Conservation (phyloP, 257 asterid species). For the Solanum neorickii region DNA sequence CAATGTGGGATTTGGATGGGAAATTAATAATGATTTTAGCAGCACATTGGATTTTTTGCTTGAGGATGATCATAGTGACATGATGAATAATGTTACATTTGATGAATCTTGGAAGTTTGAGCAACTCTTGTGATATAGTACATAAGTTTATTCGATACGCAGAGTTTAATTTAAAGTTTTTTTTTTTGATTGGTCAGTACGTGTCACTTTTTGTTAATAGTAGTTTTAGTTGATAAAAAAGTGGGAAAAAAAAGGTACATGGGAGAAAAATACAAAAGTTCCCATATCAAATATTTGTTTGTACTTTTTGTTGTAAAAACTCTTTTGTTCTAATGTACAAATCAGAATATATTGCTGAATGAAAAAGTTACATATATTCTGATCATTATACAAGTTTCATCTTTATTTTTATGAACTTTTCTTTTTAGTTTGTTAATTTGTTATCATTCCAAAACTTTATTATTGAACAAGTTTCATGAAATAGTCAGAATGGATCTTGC, state of each 20-base stretch:
- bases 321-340: background rate
- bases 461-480: background rate
- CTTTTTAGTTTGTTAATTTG: background rate
- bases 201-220: background rate
- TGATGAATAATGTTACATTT: constrained; percentile 1
- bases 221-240: background rate
- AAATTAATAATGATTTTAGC: constrained; percentile 30
- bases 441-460: background rate
- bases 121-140: background rate
- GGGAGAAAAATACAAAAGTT: background rate
- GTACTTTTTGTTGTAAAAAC: background rate
- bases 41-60: constrained; percentile 37
- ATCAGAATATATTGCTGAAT: background rate
- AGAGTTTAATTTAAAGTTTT: background rate
- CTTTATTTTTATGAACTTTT: background rate
- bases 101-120: constrained; percentile 17
- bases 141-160: background rate
- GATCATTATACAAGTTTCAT: background rate
- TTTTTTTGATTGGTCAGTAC: background rate
- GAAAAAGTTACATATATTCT: background rate
- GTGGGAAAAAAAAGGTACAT: background rate
- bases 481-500: background rate
- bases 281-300: background rate
- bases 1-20: constrained; percentile 49
- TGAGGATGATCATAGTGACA: constrained; percentile 7